These are phyloP conservation scores for Cystofilobasidium bisporidii DNA, from an alignment of 768 basidiomycete species.

Conservation along the genomic window DNA sequence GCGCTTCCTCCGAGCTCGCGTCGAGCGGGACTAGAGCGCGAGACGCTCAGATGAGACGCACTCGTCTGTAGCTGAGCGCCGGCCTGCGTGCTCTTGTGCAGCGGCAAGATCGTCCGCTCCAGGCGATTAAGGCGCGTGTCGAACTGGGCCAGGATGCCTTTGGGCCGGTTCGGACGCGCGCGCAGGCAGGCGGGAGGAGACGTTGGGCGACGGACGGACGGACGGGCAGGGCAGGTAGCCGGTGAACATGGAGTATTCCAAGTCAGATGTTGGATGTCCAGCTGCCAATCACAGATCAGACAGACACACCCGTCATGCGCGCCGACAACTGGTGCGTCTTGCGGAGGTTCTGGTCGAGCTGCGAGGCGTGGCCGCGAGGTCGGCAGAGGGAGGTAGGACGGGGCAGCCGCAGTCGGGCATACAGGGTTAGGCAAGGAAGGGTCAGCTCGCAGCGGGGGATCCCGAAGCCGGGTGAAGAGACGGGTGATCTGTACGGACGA, in stretches of 20 bases:
- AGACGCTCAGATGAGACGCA: too few relatives aligned
- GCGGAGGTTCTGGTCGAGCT: slow-evolving; percentile 28
- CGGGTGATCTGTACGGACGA: slow-evolving; percentile 6
- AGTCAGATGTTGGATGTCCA: too few relatives aligned
- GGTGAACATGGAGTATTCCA: too few relatives aligned
- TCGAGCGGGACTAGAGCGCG: background rate
- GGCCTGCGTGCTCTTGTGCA: slow-evolving; percentile 69
- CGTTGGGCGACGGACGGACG: background rate
- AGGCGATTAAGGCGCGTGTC: slow-evolving; percentile 70
- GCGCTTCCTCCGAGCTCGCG: too few relatives aligned
- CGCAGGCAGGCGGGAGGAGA: background rate
- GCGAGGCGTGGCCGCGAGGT: background rate
- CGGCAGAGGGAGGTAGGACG: background rate
- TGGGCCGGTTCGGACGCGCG: too few relatives aligned
- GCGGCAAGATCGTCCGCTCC: slow-evolving; percentile 72
- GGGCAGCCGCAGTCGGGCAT: background rate
- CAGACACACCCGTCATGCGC: slow-evolving; percentile 20
- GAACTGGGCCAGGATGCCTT: slow-evolving; percentile 74
- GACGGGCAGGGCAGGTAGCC: too few relatives aligned
- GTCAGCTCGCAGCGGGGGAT: background rate
- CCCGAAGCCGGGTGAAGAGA: too few relatives aligned
- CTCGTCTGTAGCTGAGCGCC: slow-evolving; percentile 63
- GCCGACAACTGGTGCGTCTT: slow-evolving; percentile 24
- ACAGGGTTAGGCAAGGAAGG: background rate
- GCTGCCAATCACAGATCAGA: too few relatives aligned